Evolutionary conservation across 169 alveolate species (phyloP).

Genomic region (Plasmodium vivax): DNA sequence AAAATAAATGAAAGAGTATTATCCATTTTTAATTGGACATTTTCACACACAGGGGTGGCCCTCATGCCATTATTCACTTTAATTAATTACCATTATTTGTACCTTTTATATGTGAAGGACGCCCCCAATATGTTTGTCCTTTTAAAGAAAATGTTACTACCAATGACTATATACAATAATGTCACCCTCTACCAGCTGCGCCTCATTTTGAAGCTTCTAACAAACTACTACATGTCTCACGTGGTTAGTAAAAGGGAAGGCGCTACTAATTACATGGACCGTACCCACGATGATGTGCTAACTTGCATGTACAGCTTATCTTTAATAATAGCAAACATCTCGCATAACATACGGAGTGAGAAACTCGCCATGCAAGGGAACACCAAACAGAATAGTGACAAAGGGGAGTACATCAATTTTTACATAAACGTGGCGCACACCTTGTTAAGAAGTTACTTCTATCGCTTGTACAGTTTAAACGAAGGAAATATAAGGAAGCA

Average conservation of each 20-base stretch:
- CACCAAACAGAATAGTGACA: background rate
- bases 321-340: slow-evolving; percentile 38
- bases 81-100: slow-evolving; percentile 58
- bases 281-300: slow-evolving; percentile 45
- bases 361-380: background rate
- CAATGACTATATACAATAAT: slow-evolving; percentile 52
- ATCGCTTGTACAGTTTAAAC: slow-evolving; percentile 27
- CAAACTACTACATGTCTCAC: slow-evolving; percentile 14
- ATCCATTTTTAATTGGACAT: slow-evolving; percentile 71
- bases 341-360: slow-evolving; percentile 7
- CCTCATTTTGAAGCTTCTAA: slow-evolving; percentile 40
- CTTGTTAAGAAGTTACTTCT: slow-evolving; percentile 34
- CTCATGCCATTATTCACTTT: slow-evolving; percentile 36
- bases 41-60: slow-evolving; percentile 40
- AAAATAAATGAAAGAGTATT: slow-evolving; percentile 64
- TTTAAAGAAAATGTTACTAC: slow-evolving; percentile 58
- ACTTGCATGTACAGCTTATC: slow-evolving; percentile 54
- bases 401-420: slow-evolving; percentile 7
- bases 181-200: slow-evolving; percentile 57
- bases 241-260: background rate
- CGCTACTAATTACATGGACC: background rate
- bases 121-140: background rate
- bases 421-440: slow-evolving; percentile 17
- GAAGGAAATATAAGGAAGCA: slow-evolving; percentile 1
- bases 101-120: slow-evolving; percentile 30